Conservation (phyloP, 2,329 filamentous ascomycete species). For the Pseudocercospora pini-densiflorae region DNA sequence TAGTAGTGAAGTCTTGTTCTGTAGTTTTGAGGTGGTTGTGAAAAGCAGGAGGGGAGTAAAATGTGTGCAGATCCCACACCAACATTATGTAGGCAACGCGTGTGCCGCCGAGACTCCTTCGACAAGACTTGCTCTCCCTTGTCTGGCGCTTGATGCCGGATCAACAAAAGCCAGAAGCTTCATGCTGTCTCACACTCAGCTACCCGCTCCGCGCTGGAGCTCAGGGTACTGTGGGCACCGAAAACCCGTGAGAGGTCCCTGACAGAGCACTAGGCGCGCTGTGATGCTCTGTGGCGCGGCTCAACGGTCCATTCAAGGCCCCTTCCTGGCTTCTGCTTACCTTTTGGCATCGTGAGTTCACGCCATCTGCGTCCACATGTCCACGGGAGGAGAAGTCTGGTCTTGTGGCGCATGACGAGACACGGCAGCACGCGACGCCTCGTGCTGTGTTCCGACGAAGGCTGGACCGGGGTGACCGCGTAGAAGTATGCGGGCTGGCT, state of each 20-base stretch:
- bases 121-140: constrained; percentile 3
- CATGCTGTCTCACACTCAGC: constrained; percentile 9
- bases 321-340: background rate
- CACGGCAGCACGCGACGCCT: constrained; percentile 3
- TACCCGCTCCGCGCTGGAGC: background rate
- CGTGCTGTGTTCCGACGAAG: constrained; percentile 3
- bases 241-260: constrained; percentile 6
- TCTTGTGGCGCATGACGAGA: background rate
- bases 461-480: constrained; percentile 1
- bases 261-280: constrained; percentile 3
- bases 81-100: constrained; percentile 9
- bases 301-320: background rate
- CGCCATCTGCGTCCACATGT: background rate
- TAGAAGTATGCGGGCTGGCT: background rate
- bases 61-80: background rate
- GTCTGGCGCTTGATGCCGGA: background rate
- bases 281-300: constrained; percentile 4
- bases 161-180: constrained; percentile 1
- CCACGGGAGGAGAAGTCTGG: background rate
- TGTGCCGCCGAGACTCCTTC: constrained; percentile 5
- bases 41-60: background rate
- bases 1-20: background rate
- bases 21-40: background rate
- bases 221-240: constrained; percentile 3
- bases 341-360: background rate